phyloP scores from a whole-genome alignment of 1,284 basidiomycete genomes.

The Tilletia horrida region DNA sequence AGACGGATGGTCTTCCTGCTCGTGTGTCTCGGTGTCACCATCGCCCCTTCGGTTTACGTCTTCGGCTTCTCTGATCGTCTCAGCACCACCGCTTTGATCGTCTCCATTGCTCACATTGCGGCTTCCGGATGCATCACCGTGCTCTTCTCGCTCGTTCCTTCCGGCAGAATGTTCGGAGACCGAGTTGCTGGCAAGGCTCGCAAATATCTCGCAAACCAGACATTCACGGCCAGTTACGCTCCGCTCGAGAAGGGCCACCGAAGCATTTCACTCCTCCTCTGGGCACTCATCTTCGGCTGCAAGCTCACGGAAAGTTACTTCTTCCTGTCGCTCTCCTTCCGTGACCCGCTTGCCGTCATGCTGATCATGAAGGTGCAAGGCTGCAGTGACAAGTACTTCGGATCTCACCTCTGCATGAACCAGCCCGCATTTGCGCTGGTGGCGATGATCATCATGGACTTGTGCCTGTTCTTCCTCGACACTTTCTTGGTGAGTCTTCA shows the following conservation, averaged over 20 bases:
- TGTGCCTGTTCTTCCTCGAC: conserved; percentile 54
- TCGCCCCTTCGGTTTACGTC: conserved; percentile 52
- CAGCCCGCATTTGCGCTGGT: conserved; percentile 53
- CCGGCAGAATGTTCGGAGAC: conserved; percentile 53
- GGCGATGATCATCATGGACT: conserved; percentile 54
- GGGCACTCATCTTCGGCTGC: conserved; percentile 53
- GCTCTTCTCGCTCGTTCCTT: conserved; percentile 51
- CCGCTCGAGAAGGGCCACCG: conserved; percentile 43
- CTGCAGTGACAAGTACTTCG: conserved; percentile 55
- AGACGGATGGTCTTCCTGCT: conserved; percentile 51
- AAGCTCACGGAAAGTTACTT: conserved; percentile 56
- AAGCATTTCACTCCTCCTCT: conserved; percentile 49
- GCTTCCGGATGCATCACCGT: conserved; percentile 48
- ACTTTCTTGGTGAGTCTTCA: conserved; percentile 43
- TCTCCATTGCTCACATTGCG: conserved; percentile 46
- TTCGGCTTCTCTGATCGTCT: conserved; percentile 45
- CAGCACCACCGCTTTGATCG: conserved; percentile 39
- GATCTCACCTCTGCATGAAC: conserved; percentile 47
- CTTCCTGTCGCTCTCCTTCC: conserved; percentile 54
- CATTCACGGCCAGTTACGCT: conserved; percentile 53
- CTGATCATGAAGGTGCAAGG: conserved; percentile 51
- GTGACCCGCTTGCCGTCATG: conserved; percentile 54
- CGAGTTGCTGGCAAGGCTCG: conserved; percentile 53
- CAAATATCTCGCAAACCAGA: conserved; percentile 55
- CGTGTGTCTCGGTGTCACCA: conserved; percentile 49